phyloP scores from a whole-genome alignment of 192 early-diverging fungal species.

The Gonapodya sp. region DNA sequence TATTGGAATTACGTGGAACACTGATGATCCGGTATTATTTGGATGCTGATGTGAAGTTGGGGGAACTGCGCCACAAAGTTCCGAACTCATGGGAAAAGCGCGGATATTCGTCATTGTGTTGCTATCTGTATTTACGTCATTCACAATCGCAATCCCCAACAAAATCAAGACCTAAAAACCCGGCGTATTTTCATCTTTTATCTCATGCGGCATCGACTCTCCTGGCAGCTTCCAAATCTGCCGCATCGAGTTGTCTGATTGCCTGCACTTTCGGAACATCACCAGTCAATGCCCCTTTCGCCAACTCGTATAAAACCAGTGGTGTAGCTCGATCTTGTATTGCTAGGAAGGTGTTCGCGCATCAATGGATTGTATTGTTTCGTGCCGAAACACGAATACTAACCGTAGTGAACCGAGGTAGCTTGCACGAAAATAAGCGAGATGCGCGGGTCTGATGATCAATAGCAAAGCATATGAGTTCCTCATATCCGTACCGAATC shows the following conservation, averaged over 20 bases:
- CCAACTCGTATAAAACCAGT: background rate
- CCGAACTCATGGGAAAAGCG: too few relatives aligned
- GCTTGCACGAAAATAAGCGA: conserved; percentile 30
- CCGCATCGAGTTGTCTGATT: background rate
- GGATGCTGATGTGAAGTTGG: too few relatives aligned
- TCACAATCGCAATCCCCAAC: background rate
- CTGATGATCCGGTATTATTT: too few relatives aligned
- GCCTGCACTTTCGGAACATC: background rate
- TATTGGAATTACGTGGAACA: too few relatives aligned
- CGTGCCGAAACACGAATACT: background rate
- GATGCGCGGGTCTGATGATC: conserved; percentile 28
- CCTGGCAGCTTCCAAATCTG: background rate
- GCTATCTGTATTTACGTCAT: too few relatives aligned
- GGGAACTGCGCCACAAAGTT: too few relatives aligned
- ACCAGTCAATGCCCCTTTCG: background rate
- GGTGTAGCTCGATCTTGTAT: background rate
- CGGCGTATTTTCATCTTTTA: background rate
- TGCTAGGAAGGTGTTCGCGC: background rate
- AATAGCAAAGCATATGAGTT: too few relatives aligned
- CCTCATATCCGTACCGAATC: too few relatives aligned
- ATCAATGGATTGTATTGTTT: background rate
- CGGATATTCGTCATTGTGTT: too few relatives aligned
- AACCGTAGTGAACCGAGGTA: conserved; percentile 21
- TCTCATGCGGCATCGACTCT: background rate
- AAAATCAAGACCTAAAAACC: background rate